Evolutionary conservation across 106 monocot species (phyloP).

Genomic region (Iris macrosiphon): DNA sequence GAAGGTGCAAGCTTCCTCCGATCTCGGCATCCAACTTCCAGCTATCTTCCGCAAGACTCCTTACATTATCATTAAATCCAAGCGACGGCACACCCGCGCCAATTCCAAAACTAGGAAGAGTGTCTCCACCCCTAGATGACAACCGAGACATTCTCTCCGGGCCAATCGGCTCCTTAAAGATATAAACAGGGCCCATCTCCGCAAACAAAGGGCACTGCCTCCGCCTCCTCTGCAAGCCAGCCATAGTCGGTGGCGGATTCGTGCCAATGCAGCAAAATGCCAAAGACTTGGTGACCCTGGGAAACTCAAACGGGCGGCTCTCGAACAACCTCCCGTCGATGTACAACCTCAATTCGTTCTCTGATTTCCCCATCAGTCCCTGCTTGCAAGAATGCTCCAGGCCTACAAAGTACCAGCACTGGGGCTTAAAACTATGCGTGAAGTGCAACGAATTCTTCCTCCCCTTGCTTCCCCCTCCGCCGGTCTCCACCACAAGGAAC

Average conservation of each 20-base stretch:
- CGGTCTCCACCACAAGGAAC: constrained; percentile 89
- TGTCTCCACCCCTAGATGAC: constrained; percentile 77
- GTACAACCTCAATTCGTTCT: constrained; percentile 87
- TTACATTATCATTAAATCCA: constrained; percentile 41
- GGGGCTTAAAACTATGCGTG: constrained; percentile 83
- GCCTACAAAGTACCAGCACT: constrained; percentile 89
- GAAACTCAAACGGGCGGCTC: constrained; percentile 88
- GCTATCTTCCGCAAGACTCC: constrained; percentile 64
- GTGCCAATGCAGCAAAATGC: constrained; percentile 98
- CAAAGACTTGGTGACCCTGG: constrained; percentile 77
- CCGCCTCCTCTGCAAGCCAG: constrained; percentile 77
- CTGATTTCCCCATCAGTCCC: constrained; percentile 79
- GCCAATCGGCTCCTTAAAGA: constrained; percentile 92
- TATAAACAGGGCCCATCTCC: constrained; percentile 96
- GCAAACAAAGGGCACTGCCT: constrained; percentile 98
- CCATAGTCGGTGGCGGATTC: constrained; percentile 97
- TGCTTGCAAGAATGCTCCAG: constrained; percentile 86
- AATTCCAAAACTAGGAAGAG: constrained; percentile 78
- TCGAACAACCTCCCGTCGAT: constrained; percentile 89
- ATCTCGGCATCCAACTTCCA: constrained; percentile 55
- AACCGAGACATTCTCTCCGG: constrained; percentile 67
- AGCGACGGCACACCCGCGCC: constrained; percentile 59
- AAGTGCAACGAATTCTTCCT: constrained; percentile 92
- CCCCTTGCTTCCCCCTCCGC: constrained; percentile 65
- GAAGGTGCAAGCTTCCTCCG: constrained; percentile 69